Conservation (phyloP, 2,329 filamentous ascomycete genomes). For the Macrophomina phaseolina region DNA sequence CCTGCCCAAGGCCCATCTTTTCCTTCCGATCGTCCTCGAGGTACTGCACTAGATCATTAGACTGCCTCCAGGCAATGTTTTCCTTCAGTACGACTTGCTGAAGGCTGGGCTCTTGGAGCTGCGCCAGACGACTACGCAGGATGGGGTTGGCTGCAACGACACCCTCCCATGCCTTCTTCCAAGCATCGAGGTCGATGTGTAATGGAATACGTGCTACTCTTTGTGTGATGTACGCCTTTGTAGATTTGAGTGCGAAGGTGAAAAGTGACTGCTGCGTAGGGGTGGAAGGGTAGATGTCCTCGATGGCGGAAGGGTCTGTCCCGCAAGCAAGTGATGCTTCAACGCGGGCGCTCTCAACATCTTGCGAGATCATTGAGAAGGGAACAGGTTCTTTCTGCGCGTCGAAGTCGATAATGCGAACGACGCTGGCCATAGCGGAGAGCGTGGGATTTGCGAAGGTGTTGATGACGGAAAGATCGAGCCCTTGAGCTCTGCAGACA, state of each 20-base stretch:
- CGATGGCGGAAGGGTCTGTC: conserved; percentile 35
- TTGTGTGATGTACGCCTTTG: conserved; percentile 48
- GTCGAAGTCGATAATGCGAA: conserved; percentile 33
- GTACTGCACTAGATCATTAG: conserved; percentile 36
- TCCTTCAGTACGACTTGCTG: conserved; percentile 8
- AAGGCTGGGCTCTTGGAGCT: conserved; percentile 28
- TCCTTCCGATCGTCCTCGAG: conserved; percentile 42
- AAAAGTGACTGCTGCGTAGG: conserved; percentile 50
- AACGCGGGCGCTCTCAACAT: conserved; percentile 41
- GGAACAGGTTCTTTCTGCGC: conserved; percentile 36
- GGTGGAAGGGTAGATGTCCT: conserved; percentile 51
- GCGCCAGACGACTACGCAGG: conserved; percentile 35
- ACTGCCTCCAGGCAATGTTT: conserved; percentile 20
- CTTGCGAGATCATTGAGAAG: conserved; percentile 40
- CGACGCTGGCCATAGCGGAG: conserved; percentile 52
- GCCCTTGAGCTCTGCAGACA: conserved; percentile 55
- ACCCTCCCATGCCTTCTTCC: conserved; percentile 45
- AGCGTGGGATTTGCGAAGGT: conserved; percentile 58
- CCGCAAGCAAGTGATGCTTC: conserved; percentile 47
- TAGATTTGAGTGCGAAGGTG: conserved; percentile 45
- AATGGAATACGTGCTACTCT: conserved; percentile 40
- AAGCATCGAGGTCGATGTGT: conserved; percentile 39
- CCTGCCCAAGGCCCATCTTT: conserved; percentile 47
- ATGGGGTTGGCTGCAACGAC: conserved; percentile 40
- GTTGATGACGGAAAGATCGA: conserved; percentile 60